These are phyloP conservation scores for Passiflora organensis DNA, from an alignment of 345 rosid species.

Conservation along the genomic window DNA sequence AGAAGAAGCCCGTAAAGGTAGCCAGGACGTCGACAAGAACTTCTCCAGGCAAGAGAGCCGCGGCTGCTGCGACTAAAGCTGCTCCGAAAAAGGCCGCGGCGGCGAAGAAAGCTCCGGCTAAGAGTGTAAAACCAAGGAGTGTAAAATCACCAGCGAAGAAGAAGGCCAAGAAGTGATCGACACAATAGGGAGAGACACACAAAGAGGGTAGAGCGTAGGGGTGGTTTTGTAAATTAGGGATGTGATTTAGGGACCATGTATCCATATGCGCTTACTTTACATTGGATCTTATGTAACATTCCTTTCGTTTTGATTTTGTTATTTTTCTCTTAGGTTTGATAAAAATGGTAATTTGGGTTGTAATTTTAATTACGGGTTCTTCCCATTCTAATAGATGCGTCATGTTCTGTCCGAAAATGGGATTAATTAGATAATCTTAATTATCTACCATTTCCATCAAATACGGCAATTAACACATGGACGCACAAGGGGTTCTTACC, in stretches of 20 bases:
- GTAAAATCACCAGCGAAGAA: conserved; percentile 61
- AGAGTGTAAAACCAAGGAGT: conserved; percentile 41
- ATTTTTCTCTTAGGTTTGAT: too few species aligned
- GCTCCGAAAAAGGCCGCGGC: conserved; percentile 43
- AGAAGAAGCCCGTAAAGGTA: conserved; percentile 58
- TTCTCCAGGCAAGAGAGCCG: conserved; percentile 52
- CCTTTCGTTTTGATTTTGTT: background rate
- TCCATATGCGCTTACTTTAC: conserved; percentile 7
- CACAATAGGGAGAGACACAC: background rate
- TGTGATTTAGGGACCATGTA: conserved; percentile 8
- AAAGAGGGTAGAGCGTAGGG: too few species aligned
- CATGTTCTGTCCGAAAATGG: too few species aligned
- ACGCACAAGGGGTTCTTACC: too few species aligned
- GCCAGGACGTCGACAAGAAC: conserved; percentile 60
- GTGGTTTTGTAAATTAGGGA: conserved; percentile 33
- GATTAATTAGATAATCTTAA: too few species aligned
- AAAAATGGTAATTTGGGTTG: too few species aligned
- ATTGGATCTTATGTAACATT: conserved; percentile 12
- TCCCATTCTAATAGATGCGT: too few species aligned
- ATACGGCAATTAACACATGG: too few species aligned
- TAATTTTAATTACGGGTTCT: too few species aligned
- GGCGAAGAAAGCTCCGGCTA: conserved; percentile 43
- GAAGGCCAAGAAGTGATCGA: conserved; percentile 44
- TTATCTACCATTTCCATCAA: too few species aligned
- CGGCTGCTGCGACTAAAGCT: conserved; percentile 34